Evolutionary conservation across 164 flowering plant species (phyloP), one percentile per base, ranked within the genome.

Genomic region (Stephania yunnanensis): DNA sequence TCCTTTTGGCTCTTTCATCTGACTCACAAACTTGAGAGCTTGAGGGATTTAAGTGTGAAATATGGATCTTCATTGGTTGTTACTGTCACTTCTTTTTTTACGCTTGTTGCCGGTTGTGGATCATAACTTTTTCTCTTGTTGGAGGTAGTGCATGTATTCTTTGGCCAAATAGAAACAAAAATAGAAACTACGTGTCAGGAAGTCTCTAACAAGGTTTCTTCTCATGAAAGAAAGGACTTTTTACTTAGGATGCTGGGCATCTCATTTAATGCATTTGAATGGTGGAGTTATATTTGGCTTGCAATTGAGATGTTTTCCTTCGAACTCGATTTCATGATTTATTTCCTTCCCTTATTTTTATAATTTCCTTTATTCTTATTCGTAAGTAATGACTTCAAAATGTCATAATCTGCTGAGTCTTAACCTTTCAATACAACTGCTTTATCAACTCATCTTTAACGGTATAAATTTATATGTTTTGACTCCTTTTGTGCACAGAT

Each of bases 401-500:
- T 61, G 65, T 61, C 22, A 2, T 61, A 61, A 42, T 63, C 65
- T 63, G 22, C 5, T 10, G 8, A 48, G 25, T 25, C 25, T 25
- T 25, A 25, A 25, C 25, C 25, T 25, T 25, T 25, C 8, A 48
- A 10, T 11, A 50, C 11, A 50, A 15, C 55, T 50, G 15, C 55
- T 50, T 50, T 11, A 15, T 10, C 55, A 50, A 50, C 15, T 50
- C 4, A 11, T 7, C 55, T 8, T 50, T 50, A 50, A 9, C 15
- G 0, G 55, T 50, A 9, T 15, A 50, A 15, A 50, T 50, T 10
- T 48, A 50, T 44, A 8, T 45, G 4, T 68, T 42, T 15, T 66
- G 74, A 30, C 52, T 73, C 68, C n/a, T 42, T 68, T 71, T 79
- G 42, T 36, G 5, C 74, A 65, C 87, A 95, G 99, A 84, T 95